Percentiles rank a stretch among this genome's conserved stretches.
These are phyloP conservation scores for Vitis rupestris DNA, from an alignment of 164 flowering plant species.

Conservation along the genomic window DNA sequence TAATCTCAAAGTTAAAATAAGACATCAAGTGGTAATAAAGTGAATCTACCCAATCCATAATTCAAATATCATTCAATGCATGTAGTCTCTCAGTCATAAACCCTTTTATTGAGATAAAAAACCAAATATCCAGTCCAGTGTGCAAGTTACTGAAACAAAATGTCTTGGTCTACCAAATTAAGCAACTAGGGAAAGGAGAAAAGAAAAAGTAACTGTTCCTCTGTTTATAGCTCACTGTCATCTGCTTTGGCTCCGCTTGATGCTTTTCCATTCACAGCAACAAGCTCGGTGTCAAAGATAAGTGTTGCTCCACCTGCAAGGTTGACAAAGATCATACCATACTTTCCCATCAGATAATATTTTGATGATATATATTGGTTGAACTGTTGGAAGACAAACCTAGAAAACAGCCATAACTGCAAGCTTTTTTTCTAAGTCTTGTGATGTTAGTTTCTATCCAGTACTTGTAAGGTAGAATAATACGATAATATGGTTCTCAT, in stretches of 20 bases:
- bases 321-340: neutral
- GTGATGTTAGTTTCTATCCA: too few species aligned
- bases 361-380: too few species aligned
- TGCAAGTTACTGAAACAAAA: neutral
- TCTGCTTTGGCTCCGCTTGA: conserved; percentile 29
- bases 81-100: neutral
- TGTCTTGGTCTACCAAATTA: neutral
- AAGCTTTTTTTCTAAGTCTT: too few species aligned
- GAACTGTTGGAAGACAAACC: too few species aligned
- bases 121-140: neutral
- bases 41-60: neutral
- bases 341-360: too few species aligned
- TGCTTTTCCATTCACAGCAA: conserved; percentile 74
- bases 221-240: conserved; percentile 44
- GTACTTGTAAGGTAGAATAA: too few species aligned
- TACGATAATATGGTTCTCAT: too few species aligned
- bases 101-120: neutral
- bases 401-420: too few species aligned
- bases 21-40: too few species aligned
- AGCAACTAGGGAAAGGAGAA: neutral
- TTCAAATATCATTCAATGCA: neutral
- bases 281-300: conserved; percentile 92
- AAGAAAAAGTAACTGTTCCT: neutral
- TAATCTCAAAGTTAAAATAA: too few species aligned
- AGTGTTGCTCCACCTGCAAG: conserved; percentile 90